phyloP scores from a whole-genome alignment of 2,329 filamentous ascomycete species.

The Macrophomina phaseolina region DNA sequence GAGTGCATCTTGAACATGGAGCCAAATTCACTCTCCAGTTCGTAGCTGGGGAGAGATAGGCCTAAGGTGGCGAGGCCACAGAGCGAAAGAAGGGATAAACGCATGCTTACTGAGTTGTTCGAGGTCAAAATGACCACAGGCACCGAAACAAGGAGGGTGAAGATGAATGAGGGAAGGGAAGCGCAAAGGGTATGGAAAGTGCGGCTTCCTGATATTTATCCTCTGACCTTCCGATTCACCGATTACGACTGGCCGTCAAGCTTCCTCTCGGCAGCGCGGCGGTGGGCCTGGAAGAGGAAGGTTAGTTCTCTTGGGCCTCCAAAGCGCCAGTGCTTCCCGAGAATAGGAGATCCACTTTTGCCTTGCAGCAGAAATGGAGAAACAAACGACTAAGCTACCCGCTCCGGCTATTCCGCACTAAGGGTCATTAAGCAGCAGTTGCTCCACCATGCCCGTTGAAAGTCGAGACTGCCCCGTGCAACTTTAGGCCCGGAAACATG shows the following conservation, averaged over 20 bases:
- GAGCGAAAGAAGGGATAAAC: not conserved
- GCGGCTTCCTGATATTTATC: not conserved
- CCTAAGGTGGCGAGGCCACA: not conserved
- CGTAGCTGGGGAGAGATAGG: not conserved
- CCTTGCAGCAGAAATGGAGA: not conserved
- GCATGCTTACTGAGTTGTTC: not conserved
- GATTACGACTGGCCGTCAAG: not conserved
- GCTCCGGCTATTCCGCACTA: not conserved
- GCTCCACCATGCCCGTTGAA: no score
- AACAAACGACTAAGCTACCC: not conserved
- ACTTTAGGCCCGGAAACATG: no score
- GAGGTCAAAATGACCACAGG: not conserved
- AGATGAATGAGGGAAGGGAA: not conserved
- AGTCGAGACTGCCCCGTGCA: no score
- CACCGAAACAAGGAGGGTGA: not conserved
- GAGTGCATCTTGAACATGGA: slow-evolving; percentile 22
- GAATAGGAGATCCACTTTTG: not conserved
- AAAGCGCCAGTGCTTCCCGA: not conserved
- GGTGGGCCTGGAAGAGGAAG: slow-evolving; percentile 1
- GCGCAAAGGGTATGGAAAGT: not conserved
- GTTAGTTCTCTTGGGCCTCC: not conserved
- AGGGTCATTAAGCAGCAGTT: not conserved
- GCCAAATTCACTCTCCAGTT: slow-evolving; percentile 1
- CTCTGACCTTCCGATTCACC: not conserved
- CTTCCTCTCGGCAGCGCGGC: not conserved